phyloP scores from a whole-genome alignment of 2,329 filamentous ascomycete species.

The Graphilbum ipis-grandicollis region DNA sequence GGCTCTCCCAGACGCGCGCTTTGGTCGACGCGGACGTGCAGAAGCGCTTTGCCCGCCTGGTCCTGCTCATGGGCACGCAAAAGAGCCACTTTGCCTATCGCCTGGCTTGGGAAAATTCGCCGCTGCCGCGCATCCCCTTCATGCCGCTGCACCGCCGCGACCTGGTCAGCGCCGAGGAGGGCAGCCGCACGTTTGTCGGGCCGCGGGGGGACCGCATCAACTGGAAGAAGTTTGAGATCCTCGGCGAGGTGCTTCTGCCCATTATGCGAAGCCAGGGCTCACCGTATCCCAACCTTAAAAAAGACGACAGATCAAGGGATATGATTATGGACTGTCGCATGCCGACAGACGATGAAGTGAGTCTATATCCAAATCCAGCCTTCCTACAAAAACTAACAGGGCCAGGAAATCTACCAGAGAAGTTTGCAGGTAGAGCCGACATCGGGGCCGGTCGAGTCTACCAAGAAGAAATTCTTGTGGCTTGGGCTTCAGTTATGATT shows the following conservation, averaged over 20 bases:
- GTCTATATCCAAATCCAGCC: too few species aligned
- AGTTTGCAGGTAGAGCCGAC: slow-evolving; percentile 40
- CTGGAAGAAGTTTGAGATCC: slow-evolving; percentile 95
- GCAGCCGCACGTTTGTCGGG: slow-evolving; percentile 76
- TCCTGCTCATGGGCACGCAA: slow-evolving; percentile 82
- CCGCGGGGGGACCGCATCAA: slow-evolving; percentile 62
- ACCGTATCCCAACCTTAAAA: slow-evolving; percentile 56
- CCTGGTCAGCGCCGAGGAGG: slow-evolving; percentile 80
- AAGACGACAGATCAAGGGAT: slow-evolving; percentile 53
- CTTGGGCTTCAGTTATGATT: too few species aligned
- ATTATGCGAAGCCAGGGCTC: slow-evolving; percentile 84
- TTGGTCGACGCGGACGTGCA: slow-evolving; percentile 54
- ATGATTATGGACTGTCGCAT: slow-evolving; percentile 71
- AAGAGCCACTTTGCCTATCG: slow-evolving; percentile 91
- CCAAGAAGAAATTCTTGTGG: slow-evolving; percentile 52
- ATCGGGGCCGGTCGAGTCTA: slow-evolving; percentile 25
- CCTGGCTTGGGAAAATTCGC: slow-evolving; percentile 93
- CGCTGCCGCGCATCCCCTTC: slow-evolving; percentile 79
- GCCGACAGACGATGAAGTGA: slow-evolving; percentile 73
- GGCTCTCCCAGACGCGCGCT: slow-evolving; percentile 62
- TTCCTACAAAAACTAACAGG: slow-evolving; percentile 13
- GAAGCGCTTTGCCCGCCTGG: slow-evolving; percentile 75
- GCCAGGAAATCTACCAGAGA: slow-evolving; percentile 45
- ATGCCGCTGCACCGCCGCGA: slow-evolving; percentile 80
- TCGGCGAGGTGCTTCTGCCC: slow-evolving; percentile 78